Base-by-base conservation (phyloP, 495 filamentous ascomycete genomes). In the Talaromyces trachyspermus region DNA sequence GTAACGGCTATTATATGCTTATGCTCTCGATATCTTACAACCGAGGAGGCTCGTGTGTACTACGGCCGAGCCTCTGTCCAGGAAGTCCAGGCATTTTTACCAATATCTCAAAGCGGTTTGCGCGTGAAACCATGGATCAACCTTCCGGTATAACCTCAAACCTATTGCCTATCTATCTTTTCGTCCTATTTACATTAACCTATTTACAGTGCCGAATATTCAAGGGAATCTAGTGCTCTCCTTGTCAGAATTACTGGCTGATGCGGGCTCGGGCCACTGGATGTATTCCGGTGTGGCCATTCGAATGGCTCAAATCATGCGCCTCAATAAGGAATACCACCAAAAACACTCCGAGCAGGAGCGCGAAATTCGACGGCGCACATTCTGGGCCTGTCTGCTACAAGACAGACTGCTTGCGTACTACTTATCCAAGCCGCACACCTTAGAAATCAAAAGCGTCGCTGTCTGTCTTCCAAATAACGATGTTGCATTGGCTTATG, bases 301-400 rank as follows among this genome's bases (percentile, higher is more conserved):
- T 12, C 45, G 45, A 1, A 48, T 48, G 45, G 45, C 45, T 39
- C 17, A 48, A 14, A 40, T 48, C 45, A 48, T 48, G 45, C 15
- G 45, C 26, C 32, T 48, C n/a, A 48, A 48, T 14, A 48, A 48
- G 14, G 45, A 48, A 14, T 48, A 20, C 20, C 45, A 48, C 24
- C 30, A 41, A 8, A 48, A 37, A 39, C 45, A 48, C 10, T 12
- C 29, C 9, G 17, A 18, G 10, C 27, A 38, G 38, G 45, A 48
- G 7, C 45, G 23, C 5, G 45, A 48, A 25, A 48, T 48, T 22
- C 45, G 45, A n/a, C 15, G 45, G 22, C 45, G 45, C 17, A 38
- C 32, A 2, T 48, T 48, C 23, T 48, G 45, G 45, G 45, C 45
- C 11, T 48, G 45, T 25, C 20, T 48, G 11, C 32, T 35, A n/a